Conservation (phyloP, 345 rosid genomes). For the Citrus trifoliata region DNA sequence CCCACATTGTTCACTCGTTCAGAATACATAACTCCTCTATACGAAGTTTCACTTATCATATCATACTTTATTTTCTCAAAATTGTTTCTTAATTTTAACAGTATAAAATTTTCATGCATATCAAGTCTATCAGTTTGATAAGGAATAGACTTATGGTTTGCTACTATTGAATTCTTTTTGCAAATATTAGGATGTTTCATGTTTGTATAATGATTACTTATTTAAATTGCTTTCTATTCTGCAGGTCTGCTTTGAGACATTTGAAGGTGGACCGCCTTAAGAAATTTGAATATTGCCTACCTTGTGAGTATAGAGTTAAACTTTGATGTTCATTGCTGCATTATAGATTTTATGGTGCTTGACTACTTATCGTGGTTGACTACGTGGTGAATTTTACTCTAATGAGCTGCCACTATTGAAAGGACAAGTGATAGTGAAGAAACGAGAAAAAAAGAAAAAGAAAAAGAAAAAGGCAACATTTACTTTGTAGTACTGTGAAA, state of each 20-base stretch:
- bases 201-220: neutral
- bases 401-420: neutral
- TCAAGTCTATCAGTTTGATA: neutral
- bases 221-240: constrained; percentile 20
- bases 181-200: neutral
- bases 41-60: neutral
- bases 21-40: neutral
- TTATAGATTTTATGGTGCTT: neutral
- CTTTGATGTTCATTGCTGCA: neutral
- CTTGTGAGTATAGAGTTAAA: constrained; percentile 65
- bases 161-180: neutral
- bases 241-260: constrained; percentile 88
- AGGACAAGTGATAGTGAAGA: neutral
- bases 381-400: neutral
- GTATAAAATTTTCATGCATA: neutral
- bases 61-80: neutral
- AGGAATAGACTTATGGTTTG: neutral
- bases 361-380: neutral
- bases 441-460: neutral
- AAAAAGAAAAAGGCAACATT: neutral
- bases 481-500: neutral
- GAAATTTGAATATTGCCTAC: constrained; percentile 90
- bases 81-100: neutral
- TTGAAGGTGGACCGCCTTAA: constrained; percentile 85
- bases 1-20: neutral